These are phyloP conservation scores for Apiotrichum mycotoxinovorans DNA, from an alignment of 1,284 basidiomycete genomes.

Conservation along the genomic window DNA sequence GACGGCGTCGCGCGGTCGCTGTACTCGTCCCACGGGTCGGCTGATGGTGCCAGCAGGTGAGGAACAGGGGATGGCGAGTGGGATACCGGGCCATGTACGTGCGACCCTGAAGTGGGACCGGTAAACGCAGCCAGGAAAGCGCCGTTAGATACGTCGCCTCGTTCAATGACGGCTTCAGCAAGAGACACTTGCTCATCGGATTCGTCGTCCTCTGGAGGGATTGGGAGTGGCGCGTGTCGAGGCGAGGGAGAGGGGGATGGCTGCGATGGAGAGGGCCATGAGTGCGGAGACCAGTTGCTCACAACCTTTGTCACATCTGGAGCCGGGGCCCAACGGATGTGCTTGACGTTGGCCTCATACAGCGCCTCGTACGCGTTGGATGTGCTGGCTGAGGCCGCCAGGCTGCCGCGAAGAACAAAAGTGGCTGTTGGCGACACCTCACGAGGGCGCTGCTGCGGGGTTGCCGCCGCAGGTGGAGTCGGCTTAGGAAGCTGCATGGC, in stretches of 20 bases:
- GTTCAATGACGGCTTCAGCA: background rate
- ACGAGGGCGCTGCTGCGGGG: background rate
- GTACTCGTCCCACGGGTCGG: slow-evolving; percentile 25
- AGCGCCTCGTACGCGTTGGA: slow-evolving; percentile 9
- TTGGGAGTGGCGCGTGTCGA: background rate
- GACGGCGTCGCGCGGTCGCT: slow-evolving; percentile 18
- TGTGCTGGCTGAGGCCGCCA: background rate
- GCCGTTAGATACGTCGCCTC: background rate
- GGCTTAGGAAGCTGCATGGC: background rate
- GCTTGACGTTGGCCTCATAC: background rate
- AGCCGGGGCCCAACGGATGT: slow-evolving; percentile 3
- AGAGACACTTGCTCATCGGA: background rate
- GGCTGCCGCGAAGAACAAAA: slow-evolving; percentile 9
- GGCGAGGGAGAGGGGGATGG: slow-evolving; percentile 8
- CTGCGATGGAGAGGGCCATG: slow-evolving; percentile 1
- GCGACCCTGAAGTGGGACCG: background rate
- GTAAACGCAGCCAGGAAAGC: background rate
- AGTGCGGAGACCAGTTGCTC: slow-evolving; percentile 6
- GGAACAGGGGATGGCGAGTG: background rate
- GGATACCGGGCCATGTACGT: background rate
- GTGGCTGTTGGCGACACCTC: background rate
- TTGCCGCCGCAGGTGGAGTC: background rate
- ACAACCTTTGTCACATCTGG: background rate
- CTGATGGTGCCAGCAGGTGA: slow-evolving; percentile 4
- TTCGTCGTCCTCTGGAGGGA: background rate